A percentile compares a stretch with the other conserved stretches of the same genome.
Conservation (phyloP, 2,329 filamentous ascomycete genomes). For the Ophiostoma montium region DNA sequence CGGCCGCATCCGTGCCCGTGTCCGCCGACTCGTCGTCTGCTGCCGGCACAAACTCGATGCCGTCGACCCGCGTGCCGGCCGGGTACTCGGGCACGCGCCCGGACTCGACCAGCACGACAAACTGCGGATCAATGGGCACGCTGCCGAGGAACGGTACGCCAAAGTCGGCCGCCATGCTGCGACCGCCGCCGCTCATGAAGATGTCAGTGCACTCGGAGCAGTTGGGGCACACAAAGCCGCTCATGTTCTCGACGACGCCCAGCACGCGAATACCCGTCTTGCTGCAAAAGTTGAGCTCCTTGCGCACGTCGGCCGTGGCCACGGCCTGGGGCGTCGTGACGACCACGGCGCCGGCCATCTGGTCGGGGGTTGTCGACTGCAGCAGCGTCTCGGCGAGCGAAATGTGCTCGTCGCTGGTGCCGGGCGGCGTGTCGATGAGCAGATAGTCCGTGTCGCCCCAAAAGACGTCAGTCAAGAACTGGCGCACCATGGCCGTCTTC, state of each 20-base stretch:
- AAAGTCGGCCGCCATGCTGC: constrained; percentile 80
- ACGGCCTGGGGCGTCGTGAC: constrained; percentile 95
- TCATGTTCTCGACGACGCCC: constrained; percentile 96
- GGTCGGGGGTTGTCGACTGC: constrained; percentile 44
- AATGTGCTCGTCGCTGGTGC: constrained; percentile 94
- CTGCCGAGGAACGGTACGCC: constrained; percentile 69
- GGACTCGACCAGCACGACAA: constrained; percentile 76
- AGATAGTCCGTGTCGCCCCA: constrained; percentile 86
- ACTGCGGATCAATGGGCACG: constrained; percentile 86
- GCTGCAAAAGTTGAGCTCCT: constrained; percentile 83
- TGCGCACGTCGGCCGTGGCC: constrained; percentile 82
- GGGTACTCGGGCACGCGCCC: constrained; percentile 51
- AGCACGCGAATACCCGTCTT: constrained; percentile 70
- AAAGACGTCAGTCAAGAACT: constrained; percentile 83
- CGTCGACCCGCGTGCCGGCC: constrained; percentile 48
- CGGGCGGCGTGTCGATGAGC: constrained; percentile 89
- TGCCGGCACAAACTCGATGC: constrained; percentile 31
- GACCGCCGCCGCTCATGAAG: constrained; percentile 81
- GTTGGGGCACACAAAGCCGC: constrained; percentile 70
- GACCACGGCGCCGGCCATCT: constrained; percentile 76
- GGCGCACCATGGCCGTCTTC: constrained; percentile 97
- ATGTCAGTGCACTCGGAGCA: constrained; percentile 82
- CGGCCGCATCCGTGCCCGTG: constrained; percentile 7
- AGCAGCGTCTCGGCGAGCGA: constrained; percentile 79
- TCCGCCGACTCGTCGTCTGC: not conserved